Evolutionary conservation across 148 eudicot genomes (phyloP), one percentile per base, ranked within the genome.

Genomic region (Drosera capensis): DNA sequence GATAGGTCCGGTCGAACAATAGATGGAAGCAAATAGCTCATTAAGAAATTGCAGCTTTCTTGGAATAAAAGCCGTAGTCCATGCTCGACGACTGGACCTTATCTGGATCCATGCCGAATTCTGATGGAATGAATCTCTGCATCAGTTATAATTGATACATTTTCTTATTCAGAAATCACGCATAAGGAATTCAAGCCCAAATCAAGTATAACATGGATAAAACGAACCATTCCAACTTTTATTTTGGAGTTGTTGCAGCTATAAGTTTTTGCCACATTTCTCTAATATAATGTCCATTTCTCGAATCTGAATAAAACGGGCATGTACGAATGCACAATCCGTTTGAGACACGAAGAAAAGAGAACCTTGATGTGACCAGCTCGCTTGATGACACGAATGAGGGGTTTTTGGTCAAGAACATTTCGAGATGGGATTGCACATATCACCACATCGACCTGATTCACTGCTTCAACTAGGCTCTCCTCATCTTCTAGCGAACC

Each of bases 51-150:
- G 67, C 81, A 39, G 77, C 58, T 65, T 84, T 88, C 23, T 62
- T 72, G 1, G 70, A 53, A 40, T 67, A 80, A 26, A 73, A 70
- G 20, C 48, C 43, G 55, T 64, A 43, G 43, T 68, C 80, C 60
- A 68, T 51, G 26, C 58, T 62, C 17, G 70, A 63, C 19, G 71
- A 34, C 28, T 50, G 75, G 23, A 64, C 70, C 56, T 56, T 65
- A 49, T 76, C 79, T 35, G 80, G 72, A 75, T 88, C 96, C 40
- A 38, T 4, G 39, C 96, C 94, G 36, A 83, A 88, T 55, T 83
- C 96, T 3, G 96, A 72, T 40, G 96, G 94, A 37, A 83, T 43
- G 58, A 83, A 77, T 56, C 75, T 83, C 96, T 87, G 74, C 23
- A 35, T 12, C 14, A 51, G 21, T 20, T 20, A 14, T 41, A 8